phyloP scores from a whole-genome alignment of 345 rosid genomes.

The Salix exigua region DNA sequence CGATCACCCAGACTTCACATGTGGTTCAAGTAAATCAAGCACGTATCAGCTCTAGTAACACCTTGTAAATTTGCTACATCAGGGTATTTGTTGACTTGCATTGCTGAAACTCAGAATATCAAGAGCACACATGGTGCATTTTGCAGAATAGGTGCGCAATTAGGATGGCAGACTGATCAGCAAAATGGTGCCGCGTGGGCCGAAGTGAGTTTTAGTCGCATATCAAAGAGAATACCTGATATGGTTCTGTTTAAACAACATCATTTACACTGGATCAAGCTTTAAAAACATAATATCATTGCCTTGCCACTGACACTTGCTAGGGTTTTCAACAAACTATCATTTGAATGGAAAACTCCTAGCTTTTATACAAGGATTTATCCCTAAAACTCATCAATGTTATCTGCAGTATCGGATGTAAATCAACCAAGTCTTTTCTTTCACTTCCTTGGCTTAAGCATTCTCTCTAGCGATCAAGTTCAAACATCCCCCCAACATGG shows the following conservation, averaged over 20 bases:
- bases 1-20: constrained; percentile 51
- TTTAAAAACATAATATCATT: too few species aligned
- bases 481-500: constrained; percentile 5
- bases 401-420: neutral
- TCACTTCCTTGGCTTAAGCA: constrained; percentile 15
- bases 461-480: constrained; percentile 1
- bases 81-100: neutral
- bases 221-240: neutral
- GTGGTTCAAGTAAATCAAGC: constrained; percentile 40
- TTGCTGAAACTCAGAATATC: neutral
- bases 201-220: neutral
- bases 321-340: neutral
- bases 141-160: neutral
- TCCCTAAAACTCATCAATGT: neutral
- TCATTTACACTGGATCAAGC: neutral
- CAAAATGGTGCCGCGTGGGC: neutral
- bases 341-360: neutral
- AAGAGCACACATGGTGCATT: neutral
- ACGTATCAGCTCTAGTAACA: constrained; percentile 35
- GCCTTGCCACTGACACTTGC: neutral
- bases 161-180: neutral
- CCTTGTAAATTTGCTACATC: neutral
- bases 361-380: neutral
- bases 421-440: neutral
- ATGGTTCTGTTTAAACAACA: neutral